Evolutionary conservation across 139 green algal species (phyloP), one percentile per base, ranked within the genome.

Genomic region (Chlamydomonas sphaeroides): DNA sequence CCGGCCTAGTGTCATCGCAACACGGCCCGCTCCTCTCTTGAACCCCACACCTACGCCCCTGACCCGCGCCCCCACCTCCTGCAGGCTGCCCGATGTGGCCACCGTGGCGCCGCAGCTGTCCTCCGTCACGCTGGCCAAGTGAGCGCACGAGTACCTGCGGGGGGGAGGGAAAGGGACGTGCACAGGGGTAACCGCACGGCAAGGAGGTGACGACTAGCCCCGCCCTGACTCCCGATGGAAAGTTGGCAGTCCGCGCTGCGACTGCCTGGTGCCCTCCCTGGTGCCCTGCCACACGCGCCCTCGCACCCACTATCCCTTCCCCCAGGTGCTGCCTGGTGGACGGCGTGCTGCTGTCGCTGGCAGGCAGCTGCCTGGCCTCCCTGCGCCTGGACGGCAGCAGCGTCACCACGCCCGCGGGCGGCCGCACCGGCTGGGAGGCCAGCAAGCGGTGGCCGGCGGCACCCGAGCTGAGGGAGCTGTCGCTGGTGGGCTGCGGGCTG

Each of bases 301-400:
- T n/a, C 14, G 30, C 38, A 36, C 1, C 59, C 70, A 41, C 74
- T 80, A 28, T 6, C 32, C 23, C 74, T 80, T 39, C 39, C 41
- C 26, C 20, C 5, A n/a, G n/a, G 28, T 80, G 74, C 74, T 67
- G 51, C 74, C 39, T 80, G 59, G 30, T 80, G 59, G 59, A 70
- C 15, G 74, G 74, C 20, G 35, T 61, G 59, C 59, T 80, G 59
- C 5, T 0, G 32, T 30, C 59, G 30, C 59, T 70, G 59, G 39
- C 33, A 20, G 74, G 59, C 10, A 15, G 35, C 20, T 0, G 5
- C 3, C 74, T 80, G 74, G 5, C 7, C 3, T 30, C 17, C 28
- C 59, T 80, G 41, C 21, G 39, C n/a, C 57, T 80, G 74, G 59
- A 70, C n/a, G 74, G 59, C 30, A 62, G 39, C 74, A 39, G n/a